Evolutionary conservation across 257 asterid species (phyloP).

Genomic region (Primulina tabacum): DNA sequence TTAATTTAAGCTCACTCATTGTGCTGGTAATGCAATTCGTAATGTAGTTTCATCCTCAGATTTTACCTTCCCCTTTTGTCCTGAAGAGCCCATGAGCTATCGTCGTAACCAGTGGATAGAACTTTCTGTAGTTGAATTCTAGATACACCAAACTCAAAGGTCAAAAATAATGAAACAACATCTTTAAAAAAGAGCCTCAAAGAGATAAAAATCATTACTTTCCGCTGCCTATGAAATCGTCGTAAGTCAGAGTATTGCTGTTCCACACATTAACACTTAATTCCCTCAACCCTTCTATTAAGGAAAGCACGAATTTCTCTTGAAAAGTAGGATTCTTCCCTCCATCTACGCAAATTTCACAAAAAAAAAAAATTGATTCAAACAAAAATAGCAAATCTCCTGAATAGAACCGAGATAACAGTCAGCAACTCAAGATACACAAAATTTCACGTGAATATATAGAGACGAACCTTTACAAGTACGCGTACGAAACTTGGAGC

Average conservation of each 20-base stretch:
- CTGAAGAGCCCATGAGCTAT: conserved; percentile 75
- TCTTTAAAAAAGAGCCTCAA: too few relatives aligned
- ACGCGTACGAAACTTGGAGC: conserved; percentile 18
- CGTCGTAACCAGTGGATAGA: conserved; percentile 76
- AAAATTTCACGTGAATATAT: neutral
- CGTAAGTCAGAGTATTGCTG: conserved; percentile 42
- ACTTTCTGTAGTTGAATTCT: conserved; percentile 86
- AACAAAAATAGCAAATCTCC: neutral
- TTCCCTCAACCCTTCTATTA: conserved; percentile 50
- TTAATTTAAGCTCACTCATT: too few relatives aligned
- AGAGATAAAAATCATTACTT: neutral
- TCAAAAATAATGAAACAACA: neutral
- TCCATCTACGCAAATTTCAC: conserved; percentile 35
- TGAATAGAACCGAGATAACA: neutral
- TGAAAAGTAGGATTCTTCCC: conserved; percentile 51
- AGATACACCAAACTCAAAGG: conserved; percentile 22
- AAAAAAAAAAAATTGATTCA: neutral
- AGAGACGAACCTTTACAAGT: conserved; percentile 19
- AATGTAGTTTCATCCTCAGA: neutral
- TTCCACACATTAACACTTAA: conserved; percentile 42
- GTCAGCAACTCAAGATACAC: neutral
- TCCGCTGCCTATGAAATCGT: conserved; percentile 42
- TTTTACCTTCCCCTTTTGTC: conserved; percentile 76
- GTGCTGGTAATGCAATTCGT: conserved; percentile 7
- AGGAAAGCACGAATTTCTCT: conserved; percentile 46